These are phyloP conservation scores for Auricularia heimuer DNA, from an alignment of 768 basidiomycete genomes.

Conservation along the genomic window DNA sequence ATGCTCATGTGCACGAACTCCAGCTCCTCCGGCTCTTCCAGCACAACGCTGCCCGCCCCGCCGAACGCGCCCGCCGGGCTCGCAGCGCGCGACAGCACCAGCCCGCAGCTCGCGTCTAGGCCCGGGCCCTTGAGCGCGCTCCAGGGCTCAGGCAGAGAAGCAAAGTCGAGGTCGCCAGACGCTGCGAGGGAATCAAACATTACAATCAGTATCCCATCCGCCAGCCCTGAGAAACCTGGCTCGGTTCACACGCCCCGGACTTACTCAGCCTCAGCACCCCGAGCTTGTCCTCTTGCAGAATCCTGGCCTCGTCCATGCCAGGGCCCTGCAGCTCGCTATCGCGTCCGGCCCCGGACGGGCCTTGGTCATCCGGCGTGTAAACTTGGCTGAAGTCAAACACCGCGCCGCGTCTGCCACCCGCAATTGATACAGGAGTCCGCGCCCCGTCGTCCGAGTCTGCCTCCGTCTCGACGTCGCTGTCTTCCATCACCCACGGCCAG, in stretches of 20 bases:
- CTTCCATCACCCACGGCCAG: background rate
- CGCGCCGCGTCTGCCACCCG: background rate
- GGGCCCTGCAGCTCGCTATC: background rate
- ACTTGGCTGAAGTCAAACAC: background rate
- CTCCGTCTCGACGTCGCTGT: background rate
- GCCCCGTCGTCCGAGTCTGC: background rate
- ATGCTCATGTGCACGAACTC: background rate
- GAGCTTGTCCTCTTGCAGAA: background rate
- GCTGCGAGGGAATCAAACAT: background rate
- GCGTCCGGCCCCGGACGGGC: background rate
- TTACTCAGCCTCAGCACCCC: background rate
- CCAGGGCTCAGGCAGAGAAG: background rate
- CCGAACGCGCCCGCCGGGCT: background rate
- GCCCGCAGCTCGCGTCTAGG: background rate
- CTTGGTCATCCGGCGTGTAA: background rate
- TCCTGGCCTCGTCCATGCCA: background rate
- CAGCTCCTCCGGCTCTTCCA: background rate
- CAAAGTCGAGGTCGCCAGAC: background rate
- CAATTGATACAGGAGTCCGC: background rate
- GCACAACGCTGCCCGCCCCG: background rate
- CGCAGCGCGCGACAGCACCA: background rate
- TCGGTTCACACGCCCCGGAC: background rate
- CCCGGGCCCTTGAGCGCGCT: background rate
- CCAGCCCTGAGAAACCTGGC: background rate
- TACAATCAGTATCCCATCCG: background rate